Percentiles rank a stretch among this genome's conserved stretches.
Conservation (phyloP, 73 alveolate species). For the Diophrys appendiculata region DNA sequence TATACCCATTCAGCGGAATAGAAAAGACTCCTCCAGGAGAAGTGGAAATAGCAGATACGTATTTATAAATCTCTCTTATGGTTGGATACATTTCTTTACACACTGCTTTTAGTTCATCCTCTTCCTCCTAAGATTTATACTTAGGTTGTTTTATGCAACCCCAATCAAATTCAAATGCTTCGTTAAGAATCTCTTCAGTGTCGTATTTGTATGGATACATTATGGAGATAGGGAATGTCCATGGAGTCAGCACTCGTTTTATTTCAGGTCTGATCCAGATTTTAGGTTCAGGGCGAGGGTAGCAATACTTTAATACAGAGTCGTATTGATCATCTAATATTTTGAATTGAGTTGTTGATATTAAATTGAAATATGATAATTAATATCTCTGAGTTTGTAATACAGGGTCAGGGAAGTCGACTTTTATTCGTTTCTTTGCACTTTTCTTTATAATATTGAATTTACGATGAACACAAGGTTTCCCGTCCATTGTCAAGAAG, state of each 20-base stretch:
- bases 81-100: constrained; percentile 27
- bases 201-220: constrained; percentile 48
- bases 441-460: not conserved
- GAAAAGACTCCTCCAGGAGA: constrained; percentile 41
- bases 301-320: constrained; percentile 21
- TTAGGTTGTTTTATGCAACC: constrained; percentile 40
- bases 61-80: constrained; percentile 42
- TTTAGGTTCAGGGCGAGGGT: constrained; percentile 44
- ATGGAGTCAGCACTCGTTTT: constrained; percentile 44
- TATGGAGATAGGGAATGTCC: constrained; percentile 51
- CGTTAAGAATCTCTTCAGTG: constrained; percentile 14
- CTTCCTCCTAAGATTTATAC: constrained; percentile 35
- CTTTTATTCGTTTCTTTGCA: not conserved
- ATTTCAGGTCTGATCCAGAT: not conserved
- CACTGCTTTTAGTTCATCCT: constrained; percentile 4
- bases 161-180: constrained; percentile 67
- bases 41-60: constrained; percentile 14
- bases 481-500: constrained; percentile 13
- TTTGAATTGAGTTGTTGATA: constrained; percentile 1
- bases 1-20: constrained; percentile 32
- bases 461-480: constrained; percentile 9
- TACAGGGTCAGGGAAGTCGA: not conserved
- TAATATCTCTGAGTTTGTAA: constrained; percentile 11
- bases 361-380: not conserved
- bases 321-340: constrained; percentile 23